Conservation (phyloP, 2,329 filamentous ascomycete species). For the Orbilia javanica region DNA sequence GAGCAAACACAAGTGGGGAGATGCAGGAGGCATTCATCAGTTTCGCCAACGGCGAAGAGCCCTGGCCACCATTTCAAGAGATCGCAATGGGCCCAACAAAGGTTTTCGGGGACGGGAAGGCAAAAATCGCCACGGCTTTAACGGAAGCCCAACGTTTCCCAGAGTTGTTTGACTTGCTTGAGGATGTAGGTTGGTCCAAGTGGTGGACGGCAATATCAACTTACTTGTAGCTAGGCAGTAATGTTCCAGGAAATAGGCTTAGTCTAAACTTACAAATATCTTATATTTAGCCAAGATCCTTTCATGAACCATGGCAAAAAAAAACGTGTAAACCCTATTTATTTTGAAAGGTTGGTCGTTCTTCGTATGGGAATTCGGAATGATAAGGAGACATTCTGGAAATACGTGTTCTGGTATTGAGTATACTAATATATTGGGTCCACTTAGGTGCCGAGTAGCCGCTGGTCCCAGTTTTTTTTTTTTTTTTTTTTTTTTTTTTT, state of each 20-base stretch:
- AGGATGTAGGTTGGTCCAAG: constrained; percentile 52
- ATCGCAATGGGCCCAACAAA: constrained; percentile 39
- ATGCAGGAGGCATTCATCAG: constrained; percentile 50
- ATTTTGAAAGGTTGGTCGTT: not conserved
- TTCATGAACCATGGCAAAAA: not conserved
- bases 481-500: too few relatives aligned
- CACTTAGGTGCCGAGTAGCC: constrained; percentile 7
- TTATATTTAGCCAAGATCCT: not conserved
- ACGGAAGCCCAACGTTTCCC: constrained; percentile 36
- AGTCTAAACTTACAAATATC: constrained; percentile 10
- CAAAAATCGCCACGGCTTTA: constrained; percentile 28
- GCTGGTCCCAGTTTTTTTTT: not conserved
- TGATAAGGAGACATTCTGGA: not conserved
- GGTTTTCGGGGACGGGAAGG: constrained; percentile 36
- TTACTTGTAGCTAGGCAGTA: constrained; percentile 14
- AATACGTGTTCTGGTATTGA: not conserved
- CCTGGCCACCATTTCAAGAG: constrained; percentile 47
- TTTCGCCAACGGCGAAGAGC: constrained; percentile 47
- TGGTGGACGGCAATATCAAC: constrained; percentile 50
- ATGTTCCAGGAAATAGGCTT: not conserved
- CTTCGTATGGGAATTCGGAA: not conserved
- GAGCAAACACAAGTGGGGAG: constrained; percentile 30
- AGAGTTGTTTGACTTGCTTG: constrained; percentile 43
- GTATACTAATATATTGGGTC: not conserved
- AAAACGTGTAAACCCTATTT: not conserved